Evolutionary conservation across 2,329 filamentous ascomycete species (phyloP).

Genomic region (Botrytis paeoniae): DNA sequence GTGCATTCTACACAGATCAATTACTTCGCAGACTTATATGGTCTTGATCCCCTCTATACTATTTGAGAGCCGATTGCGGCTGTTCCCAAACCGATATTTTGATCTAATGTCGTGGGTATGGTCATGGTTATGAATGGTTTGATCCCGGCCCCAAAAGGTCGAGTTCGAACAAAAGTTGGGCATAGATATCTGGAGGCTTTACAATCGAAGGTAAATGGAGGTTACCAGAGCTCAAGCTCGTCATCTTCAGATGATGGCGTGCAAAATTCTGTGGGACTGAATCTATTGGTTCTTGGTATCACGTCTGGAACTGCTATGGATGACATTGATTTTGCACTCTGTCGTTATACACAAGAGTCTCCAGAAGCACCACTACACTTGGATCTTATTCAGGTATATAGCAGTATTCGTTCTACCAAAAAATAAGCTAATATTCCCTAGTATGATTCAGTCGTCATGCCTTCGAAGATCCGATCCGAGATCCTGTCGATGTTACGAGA

Average conservation of each 20-base stretch:
- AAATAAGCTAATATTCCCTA: constrained; percentile 21
- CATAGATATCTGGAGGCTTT: constrained; percentile 37
- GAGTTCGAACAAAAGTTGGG: constrained; percentile 34
- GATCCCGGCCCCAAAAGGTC: constrained; percentile 32
- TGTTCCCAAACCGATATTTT: constrained; percentile 13
- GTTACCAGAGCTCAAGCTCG: constrained; percentile 28
- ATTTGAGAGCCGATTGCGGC: constrained; percentile 12
- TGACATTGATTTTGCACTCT: constrained; percentile 38
- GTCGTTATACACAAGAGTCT: constrained; percentile 37
- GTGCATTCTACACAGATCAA: background rate
- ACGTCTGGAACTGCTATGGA: constrained; percentile 38
- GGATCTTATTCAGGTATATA: constrained; percentile 35
- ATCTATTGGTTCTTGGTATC: constrained; percentile 36
- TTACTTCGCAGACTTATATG: background rate
- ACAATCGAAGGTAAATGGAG: constrained; percentile 33
- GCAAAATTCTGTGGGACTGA: constrained; percentile 29
- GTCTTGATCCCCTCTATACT: background rate
- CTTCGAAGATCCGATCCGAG: constrained; percentile 37
- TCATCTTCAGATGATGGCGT: constrained; percentile 27
- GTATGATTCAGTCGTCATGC: constrained; percentile 39
- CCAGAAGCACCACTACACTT: constrained; percentile 34
- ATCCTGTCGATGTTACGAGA: constrained; percentile 38
- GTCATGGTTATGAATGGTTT: constrained; percentile 27
- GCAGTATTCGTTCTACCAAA: background rate
- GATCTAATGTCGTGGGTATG: constrained; percentile 21